phyloP scores from a whole-genome alignment of 208 protist genomes.

The Crithidia bombi region DNA sequence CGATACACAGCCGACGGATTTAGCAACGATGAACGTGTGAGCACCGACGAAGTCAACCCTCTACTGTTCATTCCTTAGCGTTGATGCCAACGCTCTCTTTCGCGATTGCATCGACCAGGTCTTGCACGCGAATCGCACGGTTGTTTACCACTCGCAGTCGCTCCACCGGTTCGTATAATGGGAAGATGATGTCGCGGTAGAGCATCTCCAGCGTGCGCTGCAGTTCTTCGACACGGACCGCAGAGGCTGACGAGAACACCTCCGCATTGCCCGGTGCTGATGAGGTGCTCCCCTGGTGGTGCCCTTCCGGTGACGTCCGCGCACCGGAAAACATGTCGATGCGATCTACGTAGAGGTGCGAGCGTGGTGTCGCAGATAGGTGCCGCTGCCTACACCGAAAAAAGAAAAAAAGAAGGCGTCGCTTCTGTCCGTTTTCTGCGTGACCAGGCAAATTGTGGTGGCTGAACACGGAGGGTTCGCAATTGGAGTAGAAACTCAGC shows the following conservation, averaged over 20 bases:
- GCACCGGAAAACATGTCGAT: background rate
- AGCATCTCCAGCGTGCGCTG: constrained; percentile 69
- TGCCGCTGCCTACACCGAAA: background rate
- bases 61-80: background rate
- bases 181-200: constrained; percentile 72
- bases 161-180: constrained; percentile 82
- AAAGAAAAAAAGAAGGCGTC: background rate
- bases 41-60: background rate
- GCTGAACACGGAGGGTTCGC: no score
- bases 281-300: background rate
- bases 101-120: constrained; percentile 58
- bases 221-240: constrained; percentile 54
- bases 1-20: no score
- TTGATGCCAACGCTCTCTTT: constrained; percentile 6
- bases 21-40: no score
- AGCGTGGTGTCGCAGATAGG: no score
- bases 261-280: background rate
- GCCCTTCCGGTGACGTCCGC: background rate
- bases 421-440: no score
- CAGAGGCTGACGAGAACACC: constrained; percentile 37
- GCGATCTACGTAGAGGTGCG: no score
- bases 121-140: constrained; percentile 64
- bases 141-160: constrained; percentile 71
- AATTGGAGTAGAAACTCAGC: no score
- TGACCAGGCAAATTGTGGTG: no score